Conservation (phyloP, 169 alveolate genomes). For the Plasmodium fragile region DNA sequence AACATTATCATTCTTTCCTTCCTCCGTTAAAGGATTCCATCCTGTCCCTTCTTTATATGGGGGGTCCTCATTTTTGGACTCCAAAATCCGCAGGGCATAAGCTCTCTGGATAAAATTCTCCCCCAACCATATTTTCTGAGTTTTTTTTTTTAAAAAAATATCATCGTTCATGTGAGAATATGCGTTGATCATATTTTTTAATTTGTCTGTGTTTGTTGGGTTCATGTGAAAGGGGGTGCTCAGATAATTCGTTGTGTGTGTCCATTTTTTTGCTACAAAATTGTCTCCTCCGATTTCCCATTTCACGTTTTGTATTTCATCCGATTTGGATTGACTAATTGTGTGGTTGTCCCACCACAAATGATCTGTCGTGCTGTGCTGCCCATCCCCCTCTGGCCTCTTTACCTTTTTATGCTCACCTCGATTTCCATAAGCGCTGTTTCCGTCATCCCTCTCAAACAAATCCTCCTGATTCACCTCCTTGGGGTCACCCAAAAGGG, state of each 20-base stretch:
- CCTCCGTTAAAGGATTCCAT: background rate
- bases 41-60: background rate
- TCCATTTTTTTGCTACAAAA: background rate
- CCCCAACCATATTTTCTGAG: constrained; percentile 8
- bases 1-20: background rate
- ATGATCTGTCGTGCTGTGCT: background rate
- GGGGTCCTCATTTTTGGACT: background rate
- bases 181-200: constrained; percentile 26
- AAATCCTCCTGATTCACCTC: background rate
- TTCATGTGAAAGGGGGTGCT: background rate
- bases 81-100: background rate
- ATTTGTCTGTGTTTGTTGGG: constrained; percentile 16
- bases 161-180: constrained; percentile 25
- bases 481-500: background rate
- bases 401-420: background rate
- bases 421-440: background rate
- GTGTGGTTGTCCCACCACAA: background rate
- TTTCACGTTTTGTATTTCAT: background rate
- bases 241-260: background rate
- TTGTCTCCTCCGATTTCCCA: background rate
- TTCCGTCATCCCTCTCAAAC: background rate
- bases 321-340: background rate
- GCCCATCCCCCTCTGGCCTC: background rate
- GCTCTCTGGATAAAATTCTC: constrained; percentile 8
- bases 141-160: constrained; percentile 15